Conservation (phyloP, 1,139 yeast species). For the Casaregolazyma suthepensis region DNA sequence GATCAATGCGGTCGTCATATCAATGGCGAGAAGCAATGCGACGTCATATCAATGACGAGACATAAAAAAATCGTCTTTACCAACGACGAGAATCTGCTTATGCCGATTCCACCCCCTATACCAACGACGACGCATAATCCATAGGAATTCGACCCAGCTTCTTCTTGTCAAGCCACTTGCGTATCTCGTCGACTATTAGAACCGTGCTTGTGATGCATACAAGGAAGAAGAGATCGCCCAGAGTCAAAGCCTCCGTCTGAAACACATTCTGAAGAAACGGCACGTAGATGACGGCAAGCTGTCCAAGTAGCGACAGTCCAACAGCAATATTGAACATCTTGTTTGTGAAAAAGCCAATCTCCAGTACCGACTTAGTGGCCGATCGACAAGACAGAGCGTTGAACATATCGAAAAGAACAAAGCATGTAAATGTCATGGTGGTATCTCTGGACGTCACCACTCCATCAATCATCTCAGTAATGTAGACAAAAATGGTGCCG, state of each 20-base stretch:
- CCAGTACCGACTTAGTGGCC: constrained; percentile 70
- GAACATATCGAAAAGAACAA: constrained; percentile 92
- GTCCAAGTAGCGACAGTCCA: constrained; percentile 85
- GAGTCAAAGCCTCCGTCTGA: constrained; percentile 82
- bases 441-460: constrained; percentile 88
- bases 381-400: constrained; percentile 92
- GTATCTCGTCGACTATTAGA: constrained; percentile 74
- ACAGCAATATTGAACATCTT: constrained; percentile 92
- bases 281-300: constrained; percentile 83
- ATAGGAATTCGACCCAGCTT: background rate
- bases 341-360: constrained; percentile 67
- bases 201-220: constrained; percentile 67
- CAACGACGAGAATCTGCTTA: too few species aligned
- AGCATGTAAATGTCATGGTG: constrained; percentile 98
- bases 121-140: constrained; percentile 4
- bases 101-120: background rate
- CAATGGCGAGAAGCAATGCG: background rate
- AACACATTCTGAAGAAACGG: constrained; percentile 88
- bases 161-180: constrained; percentile 44
- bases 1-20: too few species aligned
- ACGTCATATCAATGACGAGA: too few species aligned
- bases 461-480: constrained; percentile 77
- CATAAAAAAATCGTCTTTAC: too few species aligned
- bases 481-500: constrained; percentile 82
- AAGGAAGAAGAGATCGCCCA: constrained; percentile 62